phyloP scores from a whole-genome alignment of 2,329 filamentous ascomycete species.

The Elsinoe perseae region DNA sequence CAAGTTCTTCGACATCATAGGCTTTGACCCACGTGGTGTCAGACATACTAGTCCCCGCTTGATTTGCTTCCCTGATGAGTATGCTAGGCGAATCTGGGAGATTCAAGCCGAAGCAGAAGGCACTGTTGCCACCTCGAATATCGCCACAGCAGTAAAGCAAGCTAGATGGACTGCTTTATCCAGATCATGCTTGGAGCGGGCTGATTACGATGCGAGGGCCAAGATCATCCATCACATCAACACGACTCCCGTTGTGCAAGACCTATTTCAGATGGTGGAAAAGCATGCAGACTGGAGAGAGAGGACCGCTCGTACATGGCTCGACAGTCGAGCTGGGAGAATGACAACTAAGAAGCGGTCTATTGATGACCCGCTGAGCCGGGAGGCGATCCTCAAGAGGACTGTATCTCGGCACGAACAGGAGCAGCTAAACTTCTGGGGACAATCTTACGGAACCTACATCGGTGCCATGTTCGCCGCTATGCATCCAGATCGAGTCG shows the following conservation, averaged over 20 bases:
- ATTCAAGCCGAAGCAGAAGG: slow-evolving; percentile 30
- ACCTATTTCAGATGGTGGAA: slow-evolving; percentile 45
- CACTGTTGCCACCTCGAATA: slow-evolving; percentile 33
- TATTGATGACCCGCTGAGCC: not conserved
- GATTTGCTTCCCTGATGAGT: slow-evolving; percentile 29
- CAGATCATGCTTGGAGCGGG: slow-evolving; percentile 20
- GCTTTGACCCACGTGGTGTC: slow-evolving; percentile 38
- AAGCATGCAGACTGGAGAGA: slow-evolving; percentile 25
- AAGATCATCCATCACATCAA: slow-evolving; percentile 28
- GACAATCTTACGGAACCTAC: slow-evolving; percentile 40
- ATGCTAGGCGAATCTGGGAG: slow-evolving; percentile 25
- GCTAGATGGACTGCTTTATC: slow-evolving; percentile 32
- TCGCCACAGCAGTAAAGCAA: slow-evolving; percentile 33
- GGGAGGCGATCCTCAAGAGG: not conserved
- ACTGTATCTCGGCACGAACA: not conserved
- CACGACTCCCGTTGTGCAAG: slow-evolving; percentile 41
- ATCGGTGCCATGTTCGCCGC: slow-evolving; percentile 41
- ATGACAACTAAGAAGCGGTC: slow-evolving; percentile 16
- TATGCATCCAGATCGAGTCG: slow-evolving; percentile 38
- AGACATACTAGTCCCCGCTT: slow-evolving; percentile 30
- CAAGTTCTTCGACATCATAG: slow-evolving; percentile 33
- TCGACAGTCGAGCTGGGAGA: not conserved
- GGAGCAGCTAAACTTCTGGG: slow-evolving; percentile 31
- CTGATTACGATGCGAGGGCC: slow-evolving; percentile 12
- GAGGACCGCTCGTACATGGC: not conserved